Percentiles rank a stretch among this genome's conserved stretches.
Conservation (phyloP, 2,329 filamentous ascomycete genomes). For the Diplocarpon mali region DNA sequence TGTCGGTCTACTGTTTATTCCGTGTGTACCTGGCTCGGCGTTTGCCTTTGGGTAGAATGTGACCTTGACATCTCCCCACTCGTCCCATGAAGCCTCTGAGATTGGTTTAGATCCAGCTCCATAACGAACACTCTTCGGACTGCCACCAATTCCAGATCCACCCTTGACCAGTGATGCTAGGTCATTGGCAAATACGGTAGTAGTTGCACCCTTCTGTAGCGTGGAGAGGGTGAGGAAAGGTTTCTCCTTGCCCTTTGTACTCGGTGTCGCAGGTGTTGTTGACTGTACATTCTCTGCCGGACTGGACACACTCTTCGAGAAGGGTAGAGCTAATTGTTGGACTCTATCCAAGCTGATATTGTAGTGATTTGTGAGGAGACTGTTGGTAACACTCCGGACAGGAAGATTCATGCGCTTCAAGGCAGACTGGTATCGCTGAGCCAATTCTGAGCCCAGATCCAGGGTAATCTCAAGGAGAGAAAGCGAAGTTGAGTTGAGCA, state of each 20-base stretch:
- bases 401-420: conserved; percentile 62
- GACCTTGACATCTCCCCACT: conserved; percentile 72
- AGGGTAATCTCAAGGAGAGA: conserved; percentile 69
- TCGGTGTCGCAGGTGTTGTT: conserved; percentile 43
- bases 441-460: conserved; percentile 72
- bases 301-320: conserved; percentile 56
- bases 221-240: conserved; percentile 30
- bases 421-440: conserved; percentile 84
- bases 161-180: conserved; percentile 62
- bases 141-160: conserved; percentile 28
- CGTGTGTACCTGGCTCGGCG: conserved; percentile 23
- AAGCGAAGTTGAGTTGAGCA: conserved; percentile 79
- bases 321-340: conserved; percentile 71
- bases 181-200: conserved; percentile 69
- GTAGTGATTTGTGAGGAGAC: conserved; percentile 75
- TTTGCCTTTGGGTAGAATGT: conserved; percentile 54
- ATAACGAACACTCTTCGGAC: conserved; percentile 23
- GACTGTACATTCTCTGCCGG: conserved; percentile 37
- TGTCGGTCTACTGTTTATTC: conserved; percentile 18
- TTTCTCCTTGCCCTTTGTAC: conserved; percentile 69
- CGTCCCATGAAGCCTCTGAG: conserved; percentile 47
- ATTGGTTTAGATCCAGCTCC: conserved; percentile 15
- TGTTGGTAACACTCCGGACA: conserved; percentile 55
- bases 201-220: conserved; percentile 32
- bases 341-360: conserved; percentile 70